Conservation (phyloP, 495 filamentous ascomycete genomes). For the Parathielavia appendiculata region DNA sequence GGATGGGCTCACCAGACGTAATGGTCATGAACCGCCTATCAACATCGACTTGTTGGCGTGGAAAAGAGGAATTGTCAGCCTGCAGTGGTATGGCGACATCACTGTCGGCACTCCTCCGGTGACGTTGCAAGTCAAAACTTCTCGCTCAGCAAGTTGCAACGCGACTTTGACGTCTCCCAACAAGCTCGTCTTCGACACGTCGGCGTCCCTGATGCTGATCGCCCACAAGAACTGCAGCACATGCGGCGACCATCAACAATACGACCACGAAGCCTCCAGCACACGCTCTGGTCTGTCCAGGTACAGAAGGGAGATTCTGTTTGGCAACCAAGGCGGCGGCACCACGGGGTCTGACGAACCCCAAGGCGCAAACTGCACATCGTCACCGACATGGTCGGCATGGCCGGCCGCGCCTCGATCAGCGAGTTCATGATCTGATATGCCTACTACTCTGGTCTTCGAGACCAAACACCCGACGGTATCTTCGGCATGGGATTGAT, state of each 20-base stretch:
- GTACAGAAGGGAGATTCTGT: neutral
- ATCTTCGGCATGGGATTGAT: conserved; percentile 31
- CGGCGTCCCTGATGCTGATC: conserved; percentile 22
- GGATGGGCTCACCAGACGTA: neutral
- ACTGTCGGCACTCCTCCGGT: conserved; percentile 26
- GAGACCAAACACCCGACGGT: conserved; percentile 28
- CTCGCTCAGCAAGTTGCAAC: neutral
- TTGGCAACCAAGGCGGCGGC: conserved; percentile 20
- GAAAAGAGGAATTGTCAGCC: conserved; percentile 4
- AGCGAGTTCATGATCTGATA: conserved; percentile 27
- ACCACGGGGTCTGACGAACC: conserved; percentile 12
- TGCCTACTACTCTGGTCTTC: conserved; percentile 21
- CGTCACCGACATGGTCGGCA: conserved; percentile 26
- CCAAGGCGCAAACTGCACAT: conserved; percentile 25
- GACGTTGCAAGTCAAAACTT: conserved; percentile 19
- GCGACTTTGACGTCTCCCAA: conserved; percentile 2
- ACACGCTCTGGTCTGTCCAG: conserved; percentile 20
- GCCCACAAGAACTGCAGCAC: conserved; percentile 23
- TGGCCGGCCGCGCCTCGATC: conserved; percentile 18
- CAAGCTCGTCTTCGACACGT: conserved; percentile 30
- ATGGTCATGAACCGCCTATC: neutral
- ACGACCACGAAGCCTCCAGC: conserved; percentile 15
- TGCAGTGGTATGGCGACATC: conserved; percentile 28
- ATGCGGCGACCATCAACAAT: conserved; percentile 18
- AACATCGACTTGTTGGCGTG: conserved; percentile 17